Conservation (phyloP, 2,329 filamentous ascomycete genomes). For the Aphanocladium album region DNA sequence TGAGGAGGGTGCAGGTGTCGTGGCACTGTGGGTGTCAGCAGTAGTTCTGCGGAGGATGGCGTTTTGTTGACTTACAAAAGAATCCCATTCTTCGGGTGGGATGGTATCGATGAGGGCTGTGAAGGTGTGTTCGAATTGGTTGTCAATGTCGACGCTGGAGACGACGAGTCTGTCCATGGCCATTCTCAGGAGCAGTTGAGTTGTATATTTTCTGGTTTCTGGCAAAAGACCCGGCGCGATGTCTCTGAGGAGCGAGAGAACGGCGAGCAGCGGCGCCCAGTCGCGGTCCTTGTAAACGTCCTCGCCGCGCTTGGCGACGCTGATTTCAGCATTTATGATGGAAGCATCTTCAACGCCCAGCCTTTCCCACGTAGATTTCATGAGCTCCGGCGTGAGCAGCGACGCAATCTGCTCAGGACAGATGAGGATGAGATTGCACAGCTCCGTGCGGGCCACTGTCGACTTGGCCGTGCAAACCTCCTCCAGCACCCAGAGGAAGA, state of each 20-base stretch:
- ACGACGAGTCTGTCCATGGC: conserved; percentile 48
- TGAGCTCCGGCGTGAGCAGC: conserved; percentile 39
- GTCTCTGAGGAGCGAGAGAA: conserved; percentile 37
- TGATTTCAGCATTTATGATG: conserved; percentile 22
- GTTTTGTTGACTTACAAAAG: conserved; percentile 34
- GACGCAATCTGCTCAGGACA: conserved; percentile 39
- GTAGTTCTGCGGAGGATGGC: background rate
- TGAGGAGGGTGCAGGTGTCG: conserved; percentile 43
- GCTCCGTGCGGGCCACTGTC: conserved; percentile 53
- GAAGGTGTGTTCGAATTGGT: conserved; percentile 38
- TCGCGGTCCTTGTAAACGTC: conserved; percentile 34
- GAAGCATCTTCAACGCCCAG: conserved; percentile 53
- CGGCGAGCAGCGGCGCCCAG: conserved; percentile 41
- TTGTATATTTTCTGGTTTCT: conserved; percentile 33
- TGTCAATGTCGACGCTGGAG: conserved; percentile 36
- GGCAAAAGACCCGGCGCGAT: conserved; percentile 33
- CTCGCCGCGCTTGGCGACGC: conserved; percentile 18
- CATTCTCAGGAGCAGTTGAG: conserved; percentile 48
- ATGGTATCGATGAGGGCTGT: conserved; percentile 39
- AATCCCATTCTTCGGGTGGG: conserved; percentile 31
- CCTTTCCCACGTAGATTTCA: conserved; percentile 50
- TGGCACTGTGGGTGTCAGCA: conserved; percentile 36
- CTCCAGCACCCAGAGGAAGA: conserved; percentile 62
- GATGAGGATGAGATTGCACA: conserved; percentile 49
- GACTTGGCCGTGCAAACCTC: conserved; percentile 53